Evolutionary conservation across 139 green algal genomes (phyloP), one percentile per base, ranked within the genome.

Genomic region (Nannochloris sp.): DNA sequence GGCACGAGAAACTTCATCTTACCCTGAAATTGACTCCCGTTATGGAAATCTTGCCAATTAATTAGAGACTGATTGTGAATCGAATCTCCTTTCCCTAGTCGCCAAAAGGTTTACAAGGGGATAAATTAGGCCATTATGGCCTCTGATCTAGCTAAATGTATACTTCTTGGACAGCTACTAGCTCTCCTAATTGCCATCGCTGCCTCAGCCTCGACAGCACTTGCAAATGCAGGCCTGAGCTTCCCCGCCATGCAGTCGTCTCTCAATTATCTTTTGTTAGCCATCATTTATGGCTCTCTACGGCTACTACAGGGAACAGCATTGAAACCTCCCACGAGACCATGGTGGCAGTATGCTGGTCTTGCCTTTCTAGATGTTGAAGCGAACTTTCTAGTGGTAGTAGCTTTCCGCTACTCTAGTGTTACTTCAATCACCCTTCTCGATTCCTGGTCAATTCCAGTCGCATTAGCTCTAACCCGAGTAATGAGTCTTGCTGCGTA

Each of bases 361-460:
- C 73, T 92, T 7, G 84, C 84, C 0, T 24, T 86, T 7, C 45
- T 95, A 29, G 87, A 95, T 60, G 80, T 90, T 14, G 74, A 92
- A 61, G 87, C 68, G 1, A 95, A 95, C 71, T 83, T 70, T 37
- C 36, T 45, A 2, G 15, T 78, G 19, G 71, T 78, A 6, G 10
- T 39, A 37, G 44, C 42, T 6, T 56, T 60, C 27, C 23, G 25
- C 42, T 44, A 48, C n/a, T 38, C 61, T 24, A 44, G n/a, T 14
- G 12, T 58, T 12, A 58, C 61, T 0, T 42, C 12, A 24, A 25
- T 95, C 4, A 86, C 77, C 0, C 71, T 96, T 7, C 81, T 96
- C 2, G 87, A 95, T 72, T 89, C 71, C 66, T 87, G 80, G 54
- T 83, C 88, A 30, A 87, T 96, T 33, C 89, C 89, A 9, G 74